A percentile compares a stretch with the other conserved stretches of the same genome.
Evolutionary conservation across 2,329 filamentous ascomycete genomes (phyloP).

Genomic region (Microdochium paspali): DNA sequence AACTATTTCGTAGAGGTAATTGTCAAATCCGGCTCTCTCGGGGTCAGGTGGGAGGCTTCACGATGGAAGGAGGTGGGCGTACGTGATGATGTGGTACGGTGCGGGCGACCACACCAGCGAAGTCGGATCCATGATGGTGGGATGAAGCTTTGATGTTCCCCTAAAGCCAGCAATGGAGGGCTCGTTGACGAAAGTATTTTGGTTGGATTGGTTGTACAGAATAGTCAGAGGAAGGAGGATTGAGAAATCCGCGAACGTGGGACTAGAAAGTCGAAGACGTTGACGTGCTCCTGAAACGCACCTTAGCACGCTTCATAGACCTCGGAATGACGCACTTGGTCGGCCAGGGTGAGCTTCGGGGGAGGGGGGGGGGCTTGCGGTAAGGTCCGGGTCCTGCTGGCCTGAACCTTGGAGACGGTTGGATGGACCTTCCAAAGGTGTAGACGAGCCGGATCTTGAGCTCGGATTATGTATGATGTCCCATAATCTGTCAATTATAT

Average conservation of each 20-base stretch:
- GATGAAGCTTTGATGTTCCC: background rate
- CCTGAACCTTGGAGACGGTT: too few relatives aligned
- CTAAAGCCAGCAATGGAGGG: too few relatives aligned
- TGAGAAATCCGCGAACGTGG: background rate
- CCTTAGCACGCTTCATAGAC: background rate
- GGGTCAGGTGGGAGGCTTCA: background rate
- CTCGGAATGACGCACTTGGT: background rate
- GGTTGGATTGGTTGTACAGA: background rate
- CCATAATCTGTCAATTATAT: too few relatives aligned
- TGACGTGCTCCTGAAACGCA: background rate
- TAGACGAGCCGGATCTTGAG: too few relatives aligned
- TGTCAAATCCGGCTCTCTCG: background rate
- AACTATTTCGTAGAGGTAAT: slow-evolving; percentile 39
- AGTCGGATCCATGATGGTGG: slow-evolving; percentile 28
- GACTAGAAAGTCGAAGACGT: background rate
- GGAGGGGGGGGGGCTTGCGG: too few relatives aligned
- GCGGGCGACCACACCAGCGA: slow-evolving; percentile 53
- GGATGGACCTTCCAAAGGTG: too few relatives aligned
- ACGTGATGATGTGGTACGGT: slow-evolving; percentile 72
- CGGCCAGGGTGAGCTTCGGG: background rate
- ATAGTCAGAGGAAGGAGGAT: background rate
- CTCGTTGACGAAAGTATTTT: background rate
- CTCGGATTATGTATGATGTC: too few relatives aligned
- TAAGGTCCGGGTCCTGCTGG: too few relatives aligned
- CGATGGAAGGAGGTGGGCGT: slow-evolving; percentile 16